A percentile compares a stretch with the other conserved stretches of the same genome.
Conservation (phyloP, 768 basidiomycete species). For the Pleurotus platypus region DNA sequence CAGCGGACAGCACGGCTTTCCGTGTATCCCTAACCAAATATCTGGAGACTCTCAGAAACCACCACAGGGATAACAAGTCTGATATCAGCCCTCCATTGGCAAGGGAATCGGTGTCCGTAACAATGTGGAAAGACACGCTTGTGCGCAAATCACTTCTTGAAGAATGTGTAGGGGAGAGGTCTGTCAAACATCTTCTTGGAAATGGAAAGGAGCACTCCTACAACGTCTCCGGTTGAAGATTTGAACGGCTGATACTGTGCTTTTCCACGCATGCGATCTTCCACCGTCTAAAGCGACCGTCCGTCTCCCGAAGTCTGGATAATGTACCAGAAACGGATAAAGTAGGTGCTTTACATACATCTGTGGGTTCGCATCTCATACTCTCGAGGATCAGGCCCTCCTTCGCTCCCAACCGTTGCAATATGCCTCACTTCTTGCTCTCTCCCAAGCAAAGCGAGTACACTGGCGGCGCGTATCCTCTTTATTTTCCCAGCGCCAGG, state of each 20-base stretch:
- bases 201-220: not conserved
- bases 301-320: slow-evolving; percentile 4
- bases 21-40: slow-evolving; percentile 49
- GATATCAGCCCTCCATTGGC: slow-evolving; percentile 14
- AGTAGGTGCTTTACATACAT: slow-evolving; percentile 14
- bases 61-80: slow-evolving; percentile 27
- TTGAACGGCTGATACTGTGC: slow-evolving; percentile 47
- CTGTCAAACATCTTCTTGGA: slow-evolving; percentile 7
- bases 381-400: slow-evolving; percentile 15
- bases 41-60: slow-evolving; percentile 42
- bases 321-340: slow-evolving; percentile 9
- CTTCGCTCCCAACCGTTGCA: slow-evolving; percentile 27
- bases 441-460: slow-evolving; percentile 25
- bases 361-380: not conserved
- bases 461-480: slow-evolving; percentile 36
- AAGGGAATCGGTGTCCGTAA: slow-evolving; percentile 17
- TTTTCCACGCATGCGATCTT: slow-evolving; percentile 49
- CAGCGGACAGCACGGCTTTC: slow-evolving; percentile 50
- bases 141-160: slow-evolving; percentile 54
- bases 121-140: slow-evolving; percentile 59
- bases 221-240: slow-evolving; percentile 28
- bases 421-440: slow-evolving; percentile 30
- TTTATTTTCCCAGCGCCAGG: slow-evolving; percentile 26
- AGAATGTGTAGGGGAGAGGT: slow-evolving; percentile 52
- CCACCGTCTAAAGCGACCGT: slow-evolving; percentile 19